phyloP scores from a whole-genome alignment of 2,329 filamentous ascomycete genomes.

The Sclerotinia glacialis region DNA sequence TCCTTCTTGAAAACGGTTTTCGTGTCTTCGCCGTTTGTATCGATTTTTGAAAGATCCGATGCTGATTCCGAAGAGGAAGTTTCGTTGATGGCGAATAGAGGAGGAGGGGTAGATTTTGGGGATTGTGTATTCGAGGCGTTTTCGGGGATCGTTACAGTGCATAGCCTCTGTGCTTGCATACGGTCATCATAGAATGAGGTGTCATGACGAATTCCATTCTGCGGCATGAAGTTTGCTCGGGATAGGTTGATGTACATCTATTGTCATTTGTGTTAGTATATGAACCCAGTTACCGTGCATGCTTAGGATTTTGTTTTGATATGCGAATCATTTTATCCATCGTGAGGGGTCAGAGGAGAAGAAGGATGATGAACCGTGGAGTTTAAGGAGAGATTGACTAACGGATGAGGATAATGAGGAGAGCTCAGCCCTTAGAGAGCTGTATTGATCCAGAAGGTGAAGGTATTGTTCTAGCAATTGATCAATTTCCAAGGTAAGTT shows the following conservation, averaged over 20 bases:
- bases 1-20: constrained; percentile 41
- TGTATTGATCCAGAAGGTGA: constrained; percentile 62
- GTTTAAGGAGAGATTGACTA: constrained; percentile 56
- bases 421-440: constrained; percentile 55
- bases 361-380: constrained; percentile 35
- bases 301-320: too few relatives aligned
- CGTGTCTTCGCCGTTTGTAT: constrained; percentile 11
- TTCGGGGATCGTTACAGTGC: constrained; percentile 40
- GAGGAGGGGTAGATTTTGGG: constrained; percentile 36
- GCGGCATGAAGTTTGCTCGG: constrained; percentile 72
- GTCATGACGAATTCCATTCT: constrained; percentile 62
- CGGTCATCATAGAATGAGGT: constrained; percentile 70
- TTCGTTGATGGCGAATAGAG: constrained; percentile 4
- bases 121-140: constrained; percentile 20
- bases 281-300: background rate
- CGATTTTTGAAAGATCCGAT: constrained; percentile 4
- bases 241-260: constrained; percentile 48
- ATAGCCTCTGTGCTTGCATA: constrained; percentile 59
- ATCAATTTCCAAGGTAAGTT: constrained; percentile 17
- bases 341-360: background rate
- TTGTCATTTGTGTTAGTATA: background rate
- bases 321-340: too few relatives aligned
- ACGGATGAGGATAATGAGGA: constrained; percentile 48
- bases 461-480: constrained; percentile 52
- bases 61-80: background rate